These are phyloP conservation scores for Exserohilum turcica DNA, from an alignment of 2,329 filamentous ascomycete species.

Conservation along the genomic window DNA sequence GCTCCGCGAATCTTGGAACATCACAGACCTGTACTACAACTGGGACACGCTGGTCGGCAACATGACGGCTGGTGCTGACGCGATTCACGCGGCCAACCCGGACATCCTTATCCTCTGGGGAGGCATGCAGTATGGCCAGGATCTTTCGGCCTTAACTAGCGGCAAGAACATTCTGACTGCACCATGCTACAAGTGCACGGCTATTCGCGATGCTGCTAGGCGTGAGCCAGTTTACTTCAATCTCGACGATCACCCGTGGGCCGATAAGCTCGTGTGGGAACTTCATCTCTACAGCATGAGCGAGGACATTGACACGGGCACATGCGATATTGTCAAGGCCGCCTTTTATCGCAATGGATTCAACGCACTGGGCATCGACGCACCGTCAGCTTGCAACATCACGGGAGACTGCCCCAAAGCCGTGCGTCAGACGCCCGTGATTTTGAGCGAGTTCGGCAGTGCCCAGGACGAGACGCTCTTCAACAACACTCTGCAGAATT, in stretches of 20 bases:
- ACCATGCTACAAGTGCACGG: constrained; percentile 49
- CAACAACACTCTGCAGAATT: constrained; percentile 55
- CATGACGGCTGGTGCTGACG: constrained; percentile 54
- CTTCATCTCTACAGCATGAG: constrained; percentile 60
- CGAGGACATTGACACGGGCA: constrained; percentile 50
- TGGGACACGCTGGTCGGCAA: constrained; percentile 46
- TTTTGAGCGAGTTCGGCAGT: constrained; percentile 47
- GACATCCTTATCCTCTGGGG: constrained; percentile 61
- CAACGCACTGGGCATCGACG: constrained; percentile 51
- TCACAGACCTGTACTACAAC: constrained; percentile 36
- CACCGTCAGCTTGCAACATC: constrained; percentile 43
- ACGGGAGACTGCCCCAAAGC: constrained; percentile 44
- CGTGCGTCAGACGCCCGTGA: constrained; percentile 44
- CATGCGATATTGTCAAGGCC: constrained; percentile 56
- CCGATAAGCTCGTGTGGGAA: constrained; percentile 65
- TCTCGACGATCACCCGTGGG: constrained; percentile 54
- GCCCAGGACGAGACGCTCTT: constrained; percentile 49
- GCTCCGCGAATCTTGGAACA: constrained; percentile 49
- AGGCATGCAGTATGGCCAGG: constrained; percentile 60
- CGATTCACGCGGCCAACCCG: constrained; percentile 59
- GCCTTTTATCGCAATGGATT: constrained; percentile 58
- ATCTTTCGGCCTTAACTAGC: constrained; percentile 53
- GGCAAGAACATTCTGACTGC: constrained; percentile 46
- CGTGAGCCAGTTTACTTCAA: constrained; percentile 55
- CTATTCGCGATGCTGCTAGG: constrained; percentile 51